These are phyloP conservation scores for Cyberlindnera petersonii DNA, from an alignment of 805 yeast species.

Conservation along the genomic window DNA sequence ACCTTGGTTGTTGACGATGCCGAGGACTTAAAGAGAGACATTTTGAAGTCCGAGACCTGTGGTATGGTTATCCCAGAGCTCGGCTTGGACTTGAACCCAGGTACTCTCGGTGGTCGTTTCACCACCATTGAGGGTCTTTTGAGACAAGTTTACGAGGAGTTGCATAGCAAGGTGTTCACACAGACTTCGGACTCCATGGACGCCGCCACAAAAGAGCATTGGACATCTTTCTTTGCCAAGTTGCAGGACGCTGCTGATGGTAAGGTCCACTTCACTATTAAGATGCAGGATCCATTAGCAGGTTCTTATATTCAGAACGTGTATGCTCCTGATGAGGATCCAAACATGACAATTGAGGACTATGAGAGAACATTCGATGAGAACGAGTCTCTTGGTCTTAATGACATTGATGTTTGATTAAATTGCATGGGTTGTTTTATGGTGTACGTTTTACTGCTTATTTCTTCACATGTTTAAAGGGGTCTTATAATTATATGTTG, in stretches of 20 bases:
- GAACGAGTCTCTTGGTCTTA: constrained; percentile 87
- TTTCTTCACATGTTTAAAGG: too few species aligned
- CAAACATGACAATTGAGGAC: constrained; percentile 89
- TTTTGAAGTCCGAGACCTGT: constrained; percentile 92
- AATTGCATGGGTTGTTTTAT: too few species aligned
- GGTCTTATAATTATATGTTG: neutral
- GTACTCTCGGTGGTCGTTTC: constrained; percentile 96
- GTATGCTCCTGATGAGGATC: constrained; percentile 98
- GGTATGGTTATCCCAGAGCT: constrained; percentile 82
- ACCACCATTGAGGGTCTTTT: constrained; percentile 94
- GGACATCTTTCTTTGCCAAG: constrained; percentile 74
- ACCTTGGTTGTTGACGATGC: constrained; percentile 71
- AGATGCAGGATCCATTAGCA: constrained; percentile 93
- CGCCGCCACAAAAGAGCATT: constrained; percentile 64
- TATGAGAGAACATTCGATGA: constrained; percentile 85
- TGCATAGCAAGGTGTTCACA: constrained; percentile 77
- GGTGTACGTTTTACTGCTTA: too few species aligned
- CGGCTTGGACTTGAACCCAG: constrained; percentile 85
- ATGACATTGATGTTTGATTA: constrained; percentile 37
- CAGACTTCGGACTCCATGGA: constrained; percentile 93
- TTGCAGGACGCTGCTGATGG: constrained; percentile 81
- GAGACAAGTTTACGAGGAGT: constrained; percentile 84
- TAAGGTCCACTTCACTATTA: constrained; percentile 72
- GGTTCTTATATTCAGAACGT: constrained; percentile 94
- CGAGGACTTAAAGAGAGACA: constrained; percentile 91